Evolutionary conservation across 2,329 filamentous ascomycete species (phyloP).

Genomic region (Ascocoryne sarcoides): DNA sequence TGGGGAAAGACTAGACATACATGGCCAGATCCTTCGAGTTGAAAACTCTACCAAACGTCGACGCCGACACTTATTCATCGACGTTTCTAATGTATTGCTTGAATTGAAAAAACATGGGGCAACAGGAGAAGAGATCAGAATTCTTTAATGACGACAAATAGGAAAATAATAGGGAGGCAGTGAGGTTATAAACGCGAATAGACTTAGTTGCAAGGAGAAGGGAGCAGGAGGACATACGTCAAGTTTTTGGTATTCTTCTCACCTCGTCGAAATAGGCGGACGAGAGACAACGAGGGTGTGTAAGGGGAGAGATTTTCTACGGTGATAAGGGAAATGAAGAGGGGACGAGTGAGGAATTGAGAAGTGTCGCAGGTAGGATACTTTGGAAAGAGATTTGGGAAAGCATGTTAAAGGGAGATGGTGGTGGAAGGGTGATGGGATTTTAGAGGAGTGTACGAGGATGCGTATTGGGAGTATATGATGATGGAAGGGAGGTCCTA

Average conservation of each 20-base stretch:
- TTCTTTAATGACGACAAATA: constrained; percentile 10
- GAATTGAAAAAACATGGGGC: too few species aligned
- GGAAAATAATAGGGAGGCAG: constrained; percentile 10
- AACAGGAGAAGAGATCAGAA: too few species aligned
- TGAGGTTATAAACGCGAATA: constrained; percentile 7
- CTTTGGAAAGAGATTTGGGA: constrained; percentile 58
- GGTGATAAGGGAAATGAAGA: too few species aligned
- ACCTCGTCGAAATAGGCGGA: too few species aligned
- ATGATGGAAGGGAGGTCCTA: constrained; percentile 48
- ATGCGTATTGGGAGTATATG: constrained; percentile 49
- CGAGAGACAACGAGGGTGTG: too few species aligned
- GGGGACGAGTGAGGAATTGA: constrained; percentile 35
- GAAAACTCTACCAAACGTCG: constrained; percentile 49
- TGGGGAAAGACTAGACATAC: constrained; percentile 33
- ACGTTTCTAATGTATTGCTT: too few species aligned
- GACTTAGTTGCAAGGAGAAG: not conserved
- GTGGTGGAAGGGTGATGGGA: constrained; percentile 54
- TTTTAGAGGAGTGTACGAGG: constrained; percentile 45
- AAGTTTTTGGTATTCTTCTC: constrained; percentile 22
- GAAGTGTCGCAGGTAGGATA: constrained; percentile 44
- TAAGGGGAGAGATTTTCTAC: too few species aligned
- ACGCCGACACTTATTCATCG: constrained; percentile 19
- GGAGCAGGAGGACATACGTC: too few species aligned
- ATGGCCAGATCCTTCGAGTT: constrained; percentile 59
- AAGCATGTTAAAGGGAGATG: constrained; percentile 32